These are phyloP conservation scores for Anthoceros angustus DNA, from an alignment of 225 moss, liverwort and hornwort genomes.

Conservation along the genomic window DNA sequence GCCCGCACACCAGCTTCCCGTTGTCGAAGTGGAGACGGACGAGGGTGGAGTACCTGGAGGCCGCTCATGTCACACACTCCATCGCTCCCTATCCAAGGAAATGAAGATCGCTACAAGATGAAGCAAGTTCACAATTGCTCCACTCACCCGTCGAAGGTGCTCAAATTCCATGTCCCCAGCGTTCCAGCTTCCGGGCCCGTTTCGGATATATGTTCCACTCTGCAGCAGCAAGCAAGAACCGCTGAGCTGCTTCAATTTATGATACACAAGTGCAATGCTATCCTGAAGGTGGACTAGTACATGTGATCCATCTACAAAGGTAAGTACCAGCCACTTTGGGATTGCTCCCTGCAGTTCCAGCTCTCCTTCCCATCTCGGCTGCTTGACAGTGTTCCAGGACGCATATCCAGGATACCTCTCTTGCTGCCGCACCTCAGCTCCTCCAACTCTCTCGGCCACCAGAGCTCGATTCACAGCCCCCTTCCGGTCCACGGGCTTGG, in stretches of 20 bases:
- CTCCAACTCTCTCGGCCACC: not conserved
- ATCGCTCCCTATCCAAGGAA: not conserved
- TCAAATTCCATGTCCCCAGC: constrained; percentile 17
- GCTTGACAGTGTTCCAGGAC: constrained; percentile 22
- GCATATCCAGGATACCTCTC: constrained; percentile 14
- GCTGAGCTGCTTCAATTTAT: not conserved
- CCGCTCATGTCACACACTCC: not conserved
- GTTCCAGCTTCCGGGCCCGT: constrained; percentile 22
- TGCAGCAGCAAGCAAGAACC: constrained; percentile 2
- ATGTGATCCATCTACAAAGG: not conserved
- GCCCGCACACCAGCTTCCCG: constrained; percentile 16
- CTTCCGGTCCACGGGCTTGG: not conserved
- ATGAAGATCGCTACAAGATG: not conserved
- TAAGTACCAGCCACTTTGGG: constrained; percentile 16
- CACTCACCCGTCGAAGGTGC: constrained; percentile 23
- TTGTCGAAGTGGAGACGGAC: constrained; percentile 19
- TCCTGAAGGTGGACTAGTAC: not conserved
- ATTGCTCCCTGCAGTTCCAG: constrained; percentile 18
- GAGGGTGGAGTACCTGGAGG: constrained; percentile 16
- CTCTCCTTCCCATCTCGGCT: constrained; percentile 19
- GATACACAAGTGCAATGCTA: not conserved
- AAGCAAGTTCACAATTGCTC: not conserved
- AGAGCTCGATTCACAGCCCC: not conserved
- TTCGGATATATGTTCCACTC: constrained; percentile 23
- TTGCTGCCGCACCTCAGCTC: not conserved